These are phyloP conservation scores for Fonsecaea pedrosoi DNA, from an alignment of 2,329 filamentous ascomycete genomes.

Conservation along the genomic window DNA sequence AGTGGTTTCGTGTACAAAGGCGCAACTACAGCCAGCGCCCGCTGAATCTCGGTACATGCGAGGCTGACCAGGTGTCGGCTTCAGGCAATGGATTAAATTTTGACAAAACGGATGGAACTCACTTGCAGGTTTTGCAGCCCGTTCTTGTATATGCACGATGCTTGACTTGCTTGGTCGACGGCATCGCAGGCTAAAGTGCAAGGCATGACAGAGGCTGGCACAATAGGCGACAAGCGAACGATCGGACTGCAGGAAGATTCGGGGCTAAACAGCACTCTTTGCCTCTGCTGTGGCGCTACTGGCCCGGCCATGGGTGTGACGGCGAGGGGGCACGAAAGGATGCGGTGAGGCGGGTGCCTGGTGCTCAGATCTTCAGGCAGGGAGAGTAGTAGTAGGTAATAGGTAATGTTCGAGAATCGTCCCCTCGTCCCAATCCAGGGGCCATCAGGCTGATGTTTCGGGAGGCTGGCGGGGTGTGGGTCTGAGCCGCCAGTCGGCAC, in stretches of 20 bases:
- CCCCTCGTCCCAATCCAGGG: too few relatives aligned
- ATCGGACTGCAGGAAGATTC: neutral
- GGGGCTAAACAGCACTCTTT: neutral
- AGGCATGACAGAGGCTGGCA: neutral
- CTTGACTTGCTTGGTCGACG: conserved; percentile 1
- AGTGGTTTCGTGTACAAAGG: neutral
- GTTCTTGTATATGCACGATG: conserved; percentile 11
- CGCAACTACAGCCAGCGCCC: neutral
- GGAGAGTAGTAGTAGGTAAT: too few relatives aligned
- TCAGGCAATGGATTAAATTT: neutral
- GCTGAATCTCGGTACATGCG: too few relatives aligned
- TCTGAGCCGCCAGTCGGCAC: too few relatives aligned
- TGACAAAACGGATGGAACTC: neutral
- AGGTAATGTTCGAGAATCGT: too few relatives aligned
- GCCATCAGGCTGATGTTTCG: too few relatives aligned
- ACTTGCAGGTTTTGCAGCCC: conserved; percentile 15
- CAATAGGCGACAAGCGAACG: neutral
- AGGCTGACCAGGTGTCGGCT: neutral
- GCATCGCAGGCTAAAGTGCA: neutral
- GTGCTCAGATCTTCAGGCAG: too few relatives aligned
- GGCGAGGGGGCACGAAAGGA: neutral
- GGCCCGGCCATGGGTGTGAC: neutral
- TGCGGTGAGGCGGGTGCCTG: too few relatives aligned
- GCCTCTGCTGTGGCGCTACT: neutral
- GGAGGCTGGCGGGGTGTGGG: too few relatives aligned